phyloP scores from a whole-genome alignment of 805 yeast species.

The Kodamaea kaohsiungensis region DNA sequence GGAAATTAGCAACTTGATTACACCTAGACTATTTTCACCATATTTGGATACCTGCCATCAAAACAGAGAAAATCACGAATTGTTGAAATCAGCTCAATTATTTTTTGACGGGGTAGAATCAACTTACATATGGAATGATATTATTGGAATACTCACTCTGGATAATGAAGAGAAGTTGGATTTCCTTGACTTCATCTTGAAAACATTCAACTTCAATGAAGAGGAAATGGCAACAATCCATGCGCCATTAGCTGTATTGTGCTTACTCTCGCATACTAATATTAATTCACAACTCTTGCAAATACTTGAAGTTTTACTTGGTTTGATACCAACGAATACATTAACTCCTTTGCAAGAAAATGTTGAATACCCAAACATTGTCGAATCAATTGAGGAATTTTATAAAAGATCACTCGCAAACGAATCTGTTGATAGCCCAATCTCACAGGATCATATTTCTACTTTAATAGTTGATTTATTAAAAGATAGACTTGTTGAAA shows the following conservation, averaged over 20 bases:
- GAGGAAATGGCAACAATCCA: conserved; percentile 83
- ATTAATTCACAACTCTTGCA: conserved; percentile 33
- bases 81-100: conserved; percentile 58
- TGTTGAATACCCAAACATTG: background rate
- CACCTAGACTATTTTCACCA: conserved; percentile 71
- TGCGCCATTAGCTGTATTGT: conserved; percentile 66
- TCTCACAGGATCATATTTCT: conserved; percentile 17
- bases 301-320: conserved; percentile 46
- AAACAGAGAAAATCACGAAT: conserved; percentile 13
- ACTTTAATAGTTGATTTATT: conserved; percentile 19
- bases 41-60: conserved; percentile 51
- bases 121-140: conserved; percentile 68
- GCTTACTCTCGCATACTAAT: conserved; percentile 33
- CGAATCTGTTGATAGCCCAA: conserved; percentile 14
- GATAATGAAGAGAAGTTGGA: conserved; percentile 33
- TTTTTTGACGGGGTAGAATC: conserved; percentile 90
- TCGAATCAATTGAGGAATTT: background rate
- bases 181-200: conserved; percentile 59
- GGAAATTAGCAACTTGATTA: conserved; percentile 82
- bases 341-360: conserved; percentile 21
- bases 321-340: conserved; percentile 63
- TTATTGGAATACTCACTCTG: conserved; percentile 41
- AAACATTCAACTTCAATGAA: conserved; percentile 72
- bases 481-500: conserved; percentile 17
- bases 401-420: background rate